phyloP scores from a whole-genome alignment of 139 green algal species.

The Microglena sp. region DNA sequence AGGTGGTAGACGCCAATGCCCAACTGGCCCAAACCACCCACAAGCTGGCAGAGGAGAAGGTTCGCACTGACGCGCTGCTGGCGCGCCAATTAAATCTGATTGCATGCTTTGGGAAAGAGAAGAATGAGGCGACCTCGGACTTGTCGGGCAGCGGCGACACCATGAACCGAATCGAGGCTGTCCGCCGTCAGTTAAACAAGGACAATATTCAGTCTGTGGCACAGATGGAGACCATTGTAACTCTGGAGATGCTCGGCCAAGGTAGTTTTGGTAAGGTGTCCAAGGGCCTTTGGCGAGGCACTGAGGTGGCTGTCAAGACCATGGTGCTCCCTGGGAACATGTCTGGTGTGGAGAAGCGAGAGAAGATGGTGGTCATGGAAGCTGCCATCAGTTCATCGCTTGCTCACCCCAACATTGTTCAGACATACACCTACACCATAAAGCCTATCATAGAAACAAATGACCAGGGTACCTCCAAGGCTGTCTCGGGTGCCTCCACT shows the following conservation, averaged over 20 bases:
- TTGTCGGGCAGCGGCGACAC: too few relatives aligned
- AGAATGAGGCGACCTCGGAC: too few relatives aligned
- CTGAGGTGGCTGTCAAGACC: constrained; percentile 23
- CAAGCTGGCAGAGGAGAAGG: constrained; percentile 17
- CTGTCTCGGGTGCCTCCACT: neutral
- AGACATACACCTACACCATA: constrained; percentile 10
- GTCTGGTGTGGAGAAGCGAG: constrained; percentile 12
- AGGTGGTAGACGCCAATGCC: constrained; percentile 20
- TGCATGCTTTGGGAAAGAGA: too few relatives aligned
- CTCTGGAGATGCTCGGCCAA: neutral
- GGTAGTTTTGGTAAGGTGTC: constrained; percentile 13
- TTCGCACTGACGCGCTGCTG: constrained; percentile 30
- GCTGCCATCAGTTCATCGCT: constrained; percentile 33
- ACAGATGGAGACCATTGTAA: neutral
- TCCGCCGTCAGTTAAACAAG: neutral
- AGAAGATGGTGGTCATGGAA: constrained; percentile 43
- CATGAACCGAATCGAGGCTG: neutral
- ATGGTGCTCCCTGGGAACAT: constrained; percentile 13
- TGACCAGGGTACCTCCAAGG: neutral
- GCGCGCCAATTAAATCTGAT: constrained; percentile 43
- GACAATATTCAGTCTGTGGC: neutral
- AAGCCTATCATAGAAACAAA: neutral
- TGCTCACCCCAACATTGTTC: constrained; percentile 33
- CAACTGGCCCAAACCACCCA: constrained; percentile 27
- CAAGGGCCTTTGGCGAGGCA: constrained; percentile 20